Percentiles rank a stretch among this genome's conserved stretches.
These are phyloP conservation scores for Dryadomyces sulphureus DNA, from an alignment of 2,329 filamentous ascomycete species.

Conservation along the genomic window DNA sequence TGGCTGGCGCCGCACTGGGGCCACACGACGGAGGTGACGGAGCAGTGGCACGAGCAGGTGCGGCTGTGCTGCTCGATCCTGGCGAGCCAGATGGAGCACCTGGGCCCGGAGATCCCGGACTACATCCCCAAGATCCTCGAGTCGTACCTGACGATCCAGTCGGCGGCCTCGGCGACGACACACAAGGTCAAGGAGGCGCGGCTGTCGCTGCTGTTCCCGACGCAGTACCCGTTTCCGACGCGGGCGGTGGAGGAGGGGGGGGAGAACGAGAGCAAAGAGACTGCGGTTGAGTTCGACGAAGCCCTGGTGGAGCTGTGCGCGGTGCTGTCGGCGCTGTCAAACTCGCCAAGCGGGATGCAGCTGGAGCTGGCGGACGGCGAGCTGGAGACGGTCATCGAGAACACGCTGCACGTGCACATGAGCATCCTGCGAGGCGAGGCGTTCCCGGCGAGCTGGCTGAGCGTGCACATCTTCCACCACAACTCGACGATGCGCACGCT, in stretches of 20 bases:
- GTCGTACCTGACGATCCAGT: constrained; percentile 62
- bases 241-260: constrained; percentile 29
- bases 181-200: constrained; percentile 38
- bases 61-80: constrained; percentile 87
- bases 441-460: constrained; percentile 82
- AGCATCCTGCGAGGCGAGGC: constrained; percentile 82
- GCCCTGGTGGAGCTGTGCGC: constrained; percentile 78
- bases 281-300: constrained; percentile 55
- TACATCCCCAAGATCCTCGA: constrained; percentile 85
- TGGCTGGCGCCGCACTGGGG: constrained; percentile 97
- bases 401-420: constrained; percentile 70
- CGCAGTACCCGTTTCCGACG: constrained; percentile 74
- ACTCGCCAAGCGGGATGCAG: constrained; percentile 57
- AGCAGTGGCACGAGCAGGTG: constrained; percentile 86
- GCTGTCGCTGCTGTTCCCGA: constrained; percentile 81
- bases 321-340: constrained; percentile 69
- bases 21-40: constrained; percentile 52
- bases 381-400: constrained; percentile 58
- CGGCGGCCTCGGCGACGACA: neutral
- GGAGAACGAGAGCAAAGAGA: constrained; percentile 16
- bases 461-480: constrained; percentile 84
- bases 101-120: constrained; percentile 69
- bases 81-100: constrained; percentile 65
- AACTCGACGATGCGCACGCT: constrained; percentile 77
- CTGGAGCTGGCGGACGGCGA: constrained; percentile 63